These are phyloP conservation scores for Saccharomycopsis fodiens DNA, from an alignment of 805 yeast species.

Conservation along the genomic window DNA sequence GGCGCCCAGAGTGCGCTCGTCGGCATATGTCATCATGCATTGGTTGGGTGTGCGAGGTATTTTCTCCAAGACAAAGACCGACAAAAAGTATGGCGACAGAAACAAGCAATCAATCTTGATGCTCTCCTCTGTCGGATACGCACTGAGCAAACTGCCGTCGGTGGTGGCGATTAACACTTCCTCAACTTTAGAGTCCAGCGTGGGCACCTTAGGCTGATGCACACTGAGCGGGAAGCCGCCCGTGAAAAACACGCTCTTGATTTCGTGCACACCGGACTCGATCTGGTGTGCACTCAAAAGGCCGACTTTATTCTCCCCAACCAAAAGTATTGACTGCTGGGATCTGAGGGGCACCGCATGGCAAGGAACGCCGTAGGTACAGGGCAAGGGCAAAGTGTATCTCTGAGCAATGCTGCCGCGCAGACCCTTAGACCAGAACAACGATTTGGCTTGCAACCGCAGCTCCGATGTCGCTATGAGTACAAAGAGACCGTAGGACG, in stretches of 20 bases:
- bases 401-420: neutral
- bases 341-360: conserved; percentile 5
- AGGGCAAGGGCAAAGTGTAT: conserved; percentile 1
- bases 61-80: conserved; percentile 5
- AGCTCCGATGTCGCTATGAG: neutral
- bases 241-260: neutral
- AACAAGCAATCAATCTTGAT: neutral
- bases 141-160: conserved; percentile 6
- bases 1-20: conserved; percentile 10
- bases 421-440: neutral
- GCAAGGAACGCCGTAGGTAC: conserved; percentile 6
- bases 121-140: neutral
- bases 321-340: conserved; percentile 1
- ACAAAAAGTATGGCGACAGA: neutral
- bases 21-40: conserved; percentile 5
- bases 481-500: neutral
- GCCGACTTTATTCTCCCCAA: neutral
- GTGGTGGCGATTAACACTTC: conserved; percentile 7
- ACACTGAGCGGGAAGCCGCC: conserved; percentile 7
- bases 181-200: neutral
- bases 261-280: conserved; percentile 2
- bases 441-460: conserved; percentile 1
- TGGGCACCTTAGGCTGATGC: neutral
- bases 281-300: conserved; percentile 4
- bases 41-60: neutral